Base-by-base conservation (phyloP, 768 basidiomycete species). In the Macrolepiota dolichaula region DNA sequence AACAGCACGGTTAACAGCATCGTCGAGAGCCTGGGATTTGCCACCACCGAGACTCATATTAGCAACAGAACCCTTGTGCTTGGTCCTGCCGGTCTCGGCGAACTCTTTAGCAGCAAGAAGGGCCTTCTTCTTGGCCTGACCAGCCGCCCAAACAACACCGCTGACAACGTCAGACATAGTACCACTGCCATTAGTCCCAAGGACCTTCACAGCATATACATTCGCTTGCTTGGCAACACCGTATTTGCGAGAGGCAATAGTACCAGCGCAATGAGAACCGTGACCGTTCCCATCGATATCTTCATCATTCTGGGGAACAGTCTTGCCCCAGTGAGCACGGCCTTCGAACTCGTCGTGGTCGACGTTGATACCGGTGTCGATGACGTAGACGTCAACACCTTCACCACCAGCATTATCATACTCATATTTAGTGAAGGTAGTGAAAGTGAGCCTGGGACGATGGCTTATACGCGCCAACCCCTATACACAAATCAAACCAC, bases 41-140 rank as follows among this genome's bases (percentile, higher is more conserved):
- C 94, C 93, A 68, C 97, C 97, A 64, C 97, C 97, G 55, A 99
- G 88, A 72, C 89, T 91, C 97, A 99, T 97, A 82, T 96, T 96
- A 53, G 89, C 92, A 56, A 96, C 94, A 17, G 94, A 94, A 24
- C 97, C 97, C 79, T 94, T 96, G 83, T 96, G 92, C 47, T 76
- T 76, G 57, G 89, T 90, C 77, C 83, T 87, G 57, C 92, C 91
- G 19, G 92, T 94, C 32, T 81, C 79, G 55, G 78, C 82, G 63
- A 82, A 71, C 71, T 96, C 92, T 11, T 82, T 81, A 7, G 75
- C 77, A 17, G 93, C 90, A 15, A 80, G 80, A n/a, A 67, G 69
- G 0, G 82, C 83, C 71, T 88, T 92, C 25, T 71, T 66, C 42
- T 73, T 70, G 5, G 91, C 85, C 17, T 73, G 58, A 15, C 69